Conservation (phyloP, 352 stramenopile genomes). For the Phytopythium aichiense region DNA sequence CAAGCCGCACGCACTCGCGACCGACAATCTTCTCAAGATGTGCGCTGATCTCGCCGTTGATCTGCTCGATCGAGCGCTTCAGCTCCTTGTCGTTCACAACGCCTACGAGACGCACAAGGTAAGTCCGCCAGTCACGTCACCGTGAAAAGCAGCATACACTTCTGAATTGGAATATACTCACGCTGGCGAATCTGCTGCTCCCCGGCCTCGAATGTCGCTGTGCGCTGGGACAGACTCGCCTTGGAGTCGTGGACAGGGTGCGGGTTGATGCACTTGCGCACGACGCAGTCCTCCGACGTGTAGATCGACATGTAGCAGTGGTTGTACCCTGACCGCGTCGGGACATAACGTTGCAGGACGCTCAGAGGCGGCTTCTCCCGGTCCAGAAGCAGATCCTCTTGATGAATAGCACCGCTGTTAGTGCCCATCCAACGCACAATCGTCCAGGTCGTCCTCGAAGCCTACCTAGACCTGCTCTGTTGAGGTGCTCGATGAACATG, state of each 20-base stretch:
- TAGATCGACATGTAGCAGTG: slow-evolving; percentile 62
- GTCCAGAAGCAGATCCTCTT: slow-evolving; percentile 32
- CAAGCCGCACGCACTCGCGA: slow-evolving; percentile 49
- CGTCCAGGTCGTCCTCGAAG: background rate
- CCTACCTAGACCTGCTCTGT: slow-evolving; percentile 32
- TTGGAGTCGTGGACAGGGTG: slow-evolving; percentile 38
- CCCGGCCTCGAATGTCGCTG: slow-evolving; percentile 55
- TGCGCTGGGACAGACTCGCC: slow-evolving; percentile 33
- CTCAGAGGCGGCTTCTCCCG: slow-evolving; percentile 52
- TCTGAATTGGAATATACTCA: slow-evolving; percentile 9
- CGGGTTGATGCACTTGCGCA: slow-evolving; percentile 67
- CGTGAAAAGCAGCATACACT: background rate
- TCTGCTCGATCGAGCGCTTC: slow-evolving; percentile 40
- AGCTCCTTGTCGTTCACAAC: slow-evolving; percentile 48
- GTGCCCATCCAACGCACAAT: background rate
- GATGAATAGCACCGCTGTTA: background rate
- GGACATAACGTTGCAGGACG: slow-evolving; percentile 64
- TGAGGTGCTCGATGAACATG: slow-evolving; percentile 58
- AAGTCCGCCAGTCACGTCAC: background rate
- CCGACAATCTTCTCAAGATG: slow-evolving; percentile 62
- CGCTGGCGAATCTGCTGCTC: slow-evolving; percentile 39
- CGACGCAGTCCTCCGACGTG: slow-evolving; percentile 45
- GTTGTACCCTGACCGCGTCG: slow-evolving; percentile 68
- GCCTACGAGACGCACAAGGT: slow-evolving; percentile 17
- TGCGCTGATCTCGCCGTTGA: slow-evolving; percentile 48